Base-by-base conservation (phyloP, 176 grass and related monocot genomes). In the Thalia dealbata region DNA sequence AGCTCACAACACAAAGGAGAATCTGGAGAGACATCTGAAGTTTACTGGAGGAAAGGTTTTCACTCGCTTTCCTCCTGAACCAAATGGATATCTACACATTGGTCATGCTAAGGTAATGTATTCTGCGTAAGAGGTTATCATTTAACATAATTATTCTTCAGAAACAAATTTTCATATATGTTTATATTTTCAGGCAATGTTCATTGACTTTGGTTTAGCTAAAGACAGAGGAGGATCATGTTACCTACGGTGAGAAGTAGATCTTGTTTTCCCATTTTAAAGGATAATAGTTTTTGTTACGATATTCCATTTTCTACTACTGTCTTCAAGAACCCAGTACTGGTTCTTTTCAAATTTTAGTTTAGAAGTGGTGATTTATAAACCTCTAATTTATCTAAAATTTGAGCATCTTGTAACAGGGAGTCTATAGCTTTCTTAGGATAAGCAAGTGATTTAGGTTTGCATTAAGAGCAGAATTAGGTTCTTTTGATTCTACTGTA, bases 1-100 rank as follows among this genome's bases (percentile, higher is more conserved):
- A 87, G 88, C 83, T 0, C 90, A 99, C 69, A 99, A 93, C 74
- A 79, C 85, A 67, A 99, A 85, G 68, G 90, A 93, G 58, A 83
- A 86, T 25, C 79, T 93, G 44, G 87, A 93, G 52, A 91, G 79
- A 65, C 95, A 99, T 83, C 87, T 99, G 75, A 91, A 91, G 70
- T 78, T 69, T 84, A 99, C 95, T 35, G 90, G 85, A 86, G 95
- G 95, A 66, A 99, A 99, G 88, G 87, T 93, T 62, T 81, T 99
- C 77, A 93, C 95, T 48, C 95, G 95, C 67, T 93, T 99, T 72
- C 95, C 95, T 2, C 95, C 95, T 32, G 95, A 99, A 83, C 90
- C 95, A 77, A 99, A 93, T 91, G 95, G 95, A 35, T 99, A 88
- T 78, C 84, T 99, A 30, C 95, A 99, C 81, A 99, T 99, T 29